Conservation (phyloP, 345 rosid species). For the Boechera divaricarpa region DNA sequence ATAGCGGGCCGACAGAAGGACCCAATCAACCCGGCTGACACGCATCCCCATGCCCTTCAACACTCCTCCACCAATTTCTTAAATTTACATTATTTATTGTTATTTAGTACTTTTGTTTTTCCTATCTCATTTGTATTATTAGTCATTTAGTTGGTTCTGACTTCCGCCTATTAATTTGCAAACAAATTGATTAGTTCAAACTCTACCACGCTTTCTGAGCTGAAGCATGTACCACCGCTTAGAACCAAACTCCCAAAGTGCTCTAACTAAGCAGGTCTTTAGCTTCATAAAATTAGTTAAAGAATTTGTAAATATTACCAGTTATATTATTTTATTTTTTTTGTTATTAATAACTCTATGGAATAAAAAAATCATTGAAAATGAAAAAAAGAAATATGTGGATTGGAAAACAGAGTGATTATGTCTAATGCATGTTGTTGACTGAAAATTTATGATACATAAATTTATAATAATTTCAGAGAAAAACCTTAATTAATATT, state of each 20-base stretch:
- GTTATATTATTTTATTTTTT: background rate
- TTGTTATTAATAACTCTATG: background rate
- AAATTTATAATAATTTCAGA: no score
- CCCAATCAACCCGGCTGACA: constrained; percentile 55
- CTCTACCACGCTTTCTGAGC: background rate
- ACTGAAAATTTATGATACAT: no score
- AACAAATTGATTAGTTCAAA: background rate
- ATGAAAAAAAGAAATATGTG: background rate
- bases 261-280: background rate
- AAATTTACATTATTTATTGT: background rate
- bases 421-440: no score
- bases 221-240: background rate
- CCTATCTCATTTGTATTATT: background rate
- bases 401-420: background rate
- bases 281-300: background rate
- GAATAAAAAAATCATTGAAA: background rate
- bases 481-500: no score
- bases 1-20: constrained; percentile 37
- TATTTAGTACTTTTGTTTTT: background rate
- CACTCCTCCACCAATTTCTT: constrained; percentile 31
- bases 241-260: background rate
- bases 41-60: constrained; percentile 49
- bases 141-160: background rate
- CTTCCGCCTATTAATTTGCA: background rate
- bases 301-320: background rate